Conservation (phyloP, 75 land plant genomes). For the Pinus albicaulis region DNA sequence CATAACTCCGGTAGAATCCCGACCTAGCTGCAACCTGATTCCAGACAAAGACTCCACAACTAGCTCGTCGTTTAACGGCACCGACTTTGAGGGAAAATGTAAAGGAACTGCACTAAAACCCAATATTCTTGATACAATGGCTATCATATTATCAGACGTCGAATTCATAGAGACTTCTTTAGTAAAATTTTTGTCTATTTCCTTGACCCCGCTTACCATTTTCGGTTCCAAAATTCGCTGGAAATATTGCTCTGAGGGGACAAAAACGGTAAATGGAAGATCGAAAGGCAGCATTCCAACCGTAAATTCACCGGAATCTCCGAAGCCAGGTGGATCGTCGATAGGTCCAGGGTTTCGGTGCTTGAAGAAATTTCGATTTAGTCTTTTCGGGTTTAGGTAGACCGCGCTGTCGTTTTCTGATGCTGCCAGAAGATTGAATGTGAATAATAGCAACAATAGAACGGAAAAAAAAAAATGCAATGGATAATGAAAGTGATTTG, state of each 20-base stretch:
- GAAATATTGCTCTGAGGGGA: constrained; percentile 62
- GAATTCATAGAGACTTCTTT: not conserved
- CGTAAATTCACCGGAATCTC: constrained; percentile 52
- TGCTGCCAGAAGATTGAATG: not conserved
- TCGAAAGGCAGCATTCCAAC: constrained; percentile 62
- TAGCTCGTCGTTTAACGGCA: constrained; percentile 28
- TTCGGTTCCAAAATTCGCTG: constrained; percentile 22
- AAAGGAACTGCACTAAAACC: constrained; percentile 65
- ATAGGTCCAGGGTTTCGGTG: not conserved
- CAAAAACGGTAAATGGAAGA: constrained; percentile 78
- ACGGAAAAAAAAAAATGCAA: constrained; percentile 9
- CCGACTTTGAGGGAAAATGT: constrained; percentile 15
- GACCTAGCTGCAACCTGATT: constrained; percentile 32
- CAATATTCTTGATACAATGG: constrained; percentile 53
- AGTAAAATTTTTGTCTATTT: not conserved
- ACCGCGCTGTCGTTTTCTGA: not conserved
- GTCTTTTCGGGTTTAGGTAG: not conserved
- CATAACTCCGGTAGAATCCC: constrained; percentile 30
- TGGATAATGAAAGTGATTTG: too few species aligned
- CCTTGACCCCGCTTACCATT: constrained; percentile 6
- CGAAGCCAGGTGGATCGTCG: not conserved
- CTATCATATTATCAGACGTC: constrained; percentile 13
- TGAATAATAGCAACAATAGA: not conserved
- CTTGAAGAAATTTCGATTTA: not conserved
- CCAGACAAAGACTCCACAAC: constrained; percentile 47